Percentiles rank a stretch among this genome's conserved stretches.
These are phyloP conservation scores for Apophysomyces trapeziformis DNA, from an alignment of 371 early-diverging fungal species.

Conservation along the genomic window DNA sequence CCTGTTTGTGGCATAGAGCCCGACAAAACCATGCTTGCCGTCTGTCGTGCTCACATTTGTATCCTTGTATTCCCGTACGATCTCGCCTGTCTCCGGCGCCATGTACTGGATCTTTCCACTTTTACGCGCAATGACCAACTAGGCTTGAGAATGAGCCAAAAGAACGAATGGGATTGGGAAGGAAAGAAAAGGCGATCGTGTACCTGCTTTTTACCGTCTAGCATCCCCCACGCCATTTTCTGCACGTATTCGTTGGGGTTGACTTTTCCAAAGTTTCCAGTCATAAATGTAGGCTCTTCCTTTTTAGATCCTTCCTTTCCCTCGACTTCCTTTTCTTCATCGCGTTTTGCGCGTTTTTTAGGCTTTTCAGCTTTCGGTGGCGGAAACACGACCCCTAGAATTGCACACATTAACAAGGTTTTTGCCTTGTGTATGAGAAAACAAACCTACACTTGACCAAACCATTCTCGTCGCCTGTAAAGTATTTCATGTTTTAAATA, in stretches of 20 bases:
- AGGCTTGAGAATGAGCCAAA: neutral
- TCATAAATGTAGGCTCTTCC: constrained; percentile 38
- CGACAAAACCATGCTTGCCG: constrained; percentile 61
- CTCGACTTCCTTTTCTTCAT: constrained; percentile 23
- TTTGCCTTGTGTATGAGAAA: neutral
- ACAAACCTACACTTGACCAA: constrained; percentile 65
- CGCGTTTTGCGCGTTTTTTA: constrained; percentile 20
- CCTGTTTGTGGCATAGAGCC: constrained; percentile 58
- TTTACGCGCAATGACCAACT: constrained; percentile 67
- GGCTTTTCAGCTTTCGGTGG: constrained; percentile 29
- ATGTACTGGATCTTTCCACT: constrained; percentile 66
- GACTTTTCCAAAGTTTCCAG: constrained; percentile 56
- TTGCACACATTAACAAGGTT: neutral
- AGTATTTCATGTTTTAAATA: constrained; percentile 39
- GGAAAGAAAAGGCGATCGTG: constrained; percentile 22
- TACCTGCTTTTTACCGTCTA: constrained; percentile 40
- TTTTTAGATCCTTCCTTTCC: constrained; percentile 26
- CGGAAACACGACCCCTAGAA: constrained; percentile 38
- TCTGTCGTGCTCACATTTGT: constrained; percentile 40
- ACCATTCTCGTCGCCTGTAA: constrained; percentile 80
- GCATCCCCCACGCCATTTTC: constrained; percentile 53
- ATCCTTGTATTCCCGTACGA: constrained; percentile 48
- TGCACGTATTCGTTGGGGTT: constrained; percentile 58
- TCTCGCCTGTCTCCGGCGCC: constrained; percentile 53
- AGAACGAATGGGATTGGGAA: constrained; percentile 1